Percentiles rank a stretch among this genome's conserved stretches.
Conservation (phyloP, 2,329 filamentous ascomycete species). For the Ustulina deusta region DNA sequence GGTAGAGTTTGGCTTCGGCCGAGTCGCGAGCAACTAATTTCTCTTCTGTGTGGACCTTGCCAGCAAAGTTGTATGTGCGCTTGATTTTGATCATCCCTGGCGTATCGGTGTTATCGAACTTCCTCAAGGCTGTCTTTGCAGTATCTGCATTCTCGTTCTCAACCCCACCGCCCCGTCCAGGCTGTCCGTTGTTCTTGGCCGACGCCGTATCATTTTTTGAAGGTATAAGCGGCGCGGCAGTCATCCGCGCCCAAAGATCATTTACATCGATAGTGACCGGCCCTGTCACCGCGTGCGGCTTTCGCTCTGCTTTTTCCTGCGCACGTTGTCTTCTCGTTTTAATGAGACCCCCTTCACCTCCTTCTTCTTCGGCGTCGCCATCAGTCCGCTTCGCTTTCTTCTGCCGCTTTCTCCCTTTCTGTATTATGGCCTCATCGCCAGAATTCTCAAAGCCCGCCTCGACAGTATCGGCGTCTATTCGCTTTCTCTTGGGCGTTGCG, state of each 20-base stretch:
- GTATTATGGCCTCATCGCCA: conserved; percentile 78
- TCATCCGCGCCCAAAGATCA: conserved; percentile 76
- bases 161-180: conserved; percentile 23
- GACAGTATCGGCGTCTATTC: conserved; percentile 41
- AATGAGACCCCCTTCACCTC: conserved; percentile 72
- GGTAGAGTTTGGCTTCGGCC: conserved; percentile 73
- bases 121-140: conserved; percentile 24
- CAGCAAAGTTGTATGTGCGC: conserved; percentile 80
- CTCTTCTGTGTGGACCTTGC: conserved; percentile 77
- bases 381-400: conserved; percentile 61
- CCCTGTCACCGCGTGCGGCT: conserved; percentile 63
- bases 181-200: conserved; percentile 38
- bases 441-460: conserved; percentile 73
- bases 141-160: conserved; percentile 31
- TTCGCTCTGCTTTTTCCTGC: conserved; percentile 71
- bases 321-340: conserved; percentile 80
- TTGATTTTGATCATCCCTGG: conserved; percentile 71
- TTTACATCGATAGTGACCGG: conserved; percentile 79
- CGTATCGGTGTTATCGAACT: conserved; percentile 42
- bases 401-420: conserved; percentile 67
- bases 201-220: conserved; percentile 45
- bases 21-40: conserved; percentile 75
- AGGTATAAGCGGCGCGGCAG: conserved; percentile 56
- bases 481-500: conserved; percentile 51
- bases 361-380: conserved; percentile 57